Conservation (phyloP, 1,284 basidiomycete genomes). For the Veloboletus limbatus region DNA sequence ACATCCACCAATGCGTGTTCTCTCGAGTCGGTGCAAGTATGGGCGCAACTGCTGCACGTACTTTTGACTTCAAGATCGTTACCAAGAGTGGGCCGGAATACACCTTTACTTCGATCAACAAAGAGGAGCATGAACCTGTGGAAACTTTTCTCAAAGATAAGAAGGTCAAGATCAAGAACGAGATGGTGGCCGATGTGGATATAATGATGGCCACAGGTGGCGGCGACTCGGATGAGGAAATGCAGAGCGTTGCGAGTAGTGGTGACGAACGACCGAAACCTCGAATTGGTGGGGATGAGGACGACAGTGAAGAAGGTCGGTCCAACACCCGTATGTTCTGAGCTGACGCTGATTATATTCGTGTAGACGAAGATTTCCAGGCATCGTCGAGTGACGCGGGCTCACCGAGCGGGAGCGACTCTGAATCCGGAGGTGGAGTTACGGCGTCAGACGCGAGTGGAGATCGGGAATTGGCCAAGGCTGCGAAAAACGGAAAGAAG, state of each 20-base stretch:
- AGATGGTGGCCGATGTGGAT: conserved; percentile 88
- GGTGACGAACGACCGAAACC: conserved; percentile 65
- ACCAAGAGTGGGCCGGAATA: conserved; percentile 81
- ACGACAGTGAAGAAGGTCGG: conserved; percentile 82
- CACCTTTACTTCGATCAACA: conserved; percentile 91
- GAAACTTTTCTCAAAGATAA: conserved; percentile 86
- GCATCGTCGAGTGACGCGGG: conserved; percentile 82
- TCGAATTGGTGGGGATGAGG: conserved; percentile 56
- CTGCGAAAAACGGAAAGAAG: conserved; percentile 43
- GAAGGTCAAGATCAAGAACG: conserved; percentile 94
- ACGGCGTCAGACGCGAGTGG: conserved; percentile 82
- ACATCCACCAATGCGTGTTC: conserved; percentile 91
- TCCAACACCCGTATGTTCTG: conserved; percentile 6
- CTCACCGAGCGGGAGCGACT: conserved; percentile 76
- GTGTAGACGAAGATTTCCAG: conserved; percentile 81
- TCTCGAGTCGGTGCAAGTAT: conserved; percentile 93
- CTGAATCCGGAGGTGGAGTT: conserved; percentile 53
- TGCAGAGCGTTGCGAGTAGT: conserved; percentile 72
- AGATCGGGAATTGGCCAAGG: conserved; percentile 58
- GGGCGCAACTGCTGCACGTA: conserved; percentile 79
- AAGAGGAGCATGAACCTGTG: conserved; percentile 91
- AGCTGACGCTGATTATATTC: conserved; percentile 12
- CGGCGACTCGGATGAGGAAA: conserved; percentile 81
- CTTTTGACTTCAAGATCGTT: conserved; percentile 92
- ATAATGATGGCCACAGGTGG: conserved; percentile 66